Percentiles rank a stretch among this genome's conserved stretches.
Evolutionary conservation across 164 flowering plant species (phyloP).

Genomic region (Macadamia tetraphylla): DNA sequence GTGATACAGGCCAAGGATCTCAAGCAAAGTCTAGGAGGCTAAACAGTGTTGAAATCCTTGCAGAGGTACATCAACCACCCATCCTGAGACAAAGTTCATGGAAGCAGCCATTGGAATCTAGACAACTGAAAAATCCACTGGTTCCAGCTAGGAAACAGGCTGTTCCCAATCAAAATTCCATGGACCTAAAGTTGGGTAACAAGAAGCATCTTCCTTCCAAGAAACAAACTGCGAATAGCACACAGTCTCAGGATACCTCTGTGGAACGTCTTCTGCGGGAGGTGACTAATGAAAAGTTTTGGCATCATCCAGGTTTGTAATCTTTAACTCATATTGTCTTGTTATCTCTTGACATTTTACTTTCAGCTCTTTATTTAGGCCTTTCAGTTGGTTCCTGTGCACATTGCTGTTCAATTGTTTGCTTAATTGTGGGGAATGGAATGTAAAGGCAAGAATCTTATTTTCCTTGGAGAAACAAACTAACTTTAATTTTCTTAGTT

Average conservation of each 20-base stretch:
- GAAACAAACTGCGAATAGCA: slow-evolving; percentile 22
- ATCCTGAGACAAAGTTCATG: slow-evolving; percentile 47
- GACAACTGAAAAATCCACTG: slow-evolving; percentile 36
- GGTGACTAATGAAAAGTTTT: slow-evolving; percentile 73
- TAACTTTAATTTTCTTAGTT: not conserved
- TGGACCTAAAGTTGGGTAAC: slow-evolving; percentile 36
- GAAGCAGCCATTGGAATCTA: slow-evolving; percentile 50
- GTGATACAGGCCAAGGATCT: slow-evolving; percentile 38
- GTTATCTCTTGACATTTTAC: not conserved
- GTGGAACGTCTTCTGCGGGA: slow-evolving; percentile 73
- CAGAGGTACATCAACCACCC: slow-evolving; percentile 28
- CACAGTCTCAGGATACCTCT: slow-evolving; percentile 54
- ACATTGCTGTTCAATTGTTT: no score
- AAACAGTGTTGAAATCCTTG: slow-evolving; percentile 32
- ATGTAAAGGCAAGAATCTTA: not conserved
- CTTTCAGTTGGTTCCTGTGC: no score
- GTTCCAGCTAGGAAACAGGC: slow-evolving; percentile 31
- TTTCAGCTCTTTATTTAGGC: not conserved
- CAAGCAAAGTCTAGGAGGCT: slow-evolving; percentile 38
- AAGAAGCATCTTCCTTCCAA: slow-evolving; percentile 38
- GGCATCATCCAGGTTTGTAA: slow-evolving; percentile 60
- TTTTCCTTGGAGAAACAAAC: not conserved
- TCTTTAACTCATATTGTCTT: not conserved
- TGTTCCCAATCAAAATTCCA: slow-evolving; percentile 29
- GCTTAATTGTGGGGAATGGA: no score